Evolutionary conservation across 257 asterid genomes (phyloP), one percentile per base, ranked within the genome.

Genomic region (Solanum virginianum): DNA sequence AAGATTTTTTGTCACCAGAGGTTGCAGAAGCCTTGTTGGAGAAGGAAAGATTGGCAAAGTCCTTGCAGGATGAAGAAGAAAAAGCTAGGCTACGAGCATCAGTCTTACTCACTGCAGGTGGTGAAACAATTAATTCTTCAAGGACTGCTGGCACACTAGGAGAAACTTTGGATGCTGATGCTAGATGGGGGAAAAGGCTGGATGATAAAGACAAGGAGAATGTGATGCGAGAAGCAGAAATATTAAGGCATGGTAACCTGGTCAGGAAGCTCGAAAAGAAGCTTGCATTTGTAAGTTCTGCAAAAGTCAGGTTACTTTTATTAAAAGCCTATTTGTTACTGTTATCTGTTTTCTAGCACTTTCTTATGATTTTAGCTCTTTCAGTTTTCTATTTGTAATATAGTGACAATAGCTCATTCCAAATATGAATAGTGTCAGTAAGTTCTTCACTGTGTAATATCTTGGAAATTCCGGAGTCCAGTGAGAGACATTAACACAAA

Each of bases 31-130:
- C 90, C 68, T 90, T 97, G 86, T 86, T 97, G 87, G 99, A 97
- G 86, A 93, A 95, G 74, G 99, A 95, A 92, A 97, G 89, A 86
- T 80, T 92, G 89, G 98, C 98, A 1, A 97, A 90, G 75, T 12
- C 92, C 84, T 89, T 94, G 81, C 98, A 95, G 88, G 98, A 97
- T 84, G 97, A 94, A 88, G 99, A 97, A 92, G 99, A 97, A 88
- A 92, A 87, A 84, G 98, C 98, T 65, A 94, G 98, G 57, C 84
- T 90, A 79, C 89, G 93, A 89, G 92, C 96, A 59, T 90, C 94
- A 54, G 47, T 90, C 43, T 90, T 86, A 36, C 91, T 91, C 80
- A 62, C 88, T 16, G 87, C 89, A 79, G 88, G 84, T 83, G 70
- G 51, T 60, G 89, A 81, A 86, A 85, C 75, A 81, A 69, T 82